Percentiles rank a stretch among this genome's conserved stretches.
Conservation (phyloP, 495 filamentous ascomycete species). For the Chaetomidium leptoderma region DNA sequence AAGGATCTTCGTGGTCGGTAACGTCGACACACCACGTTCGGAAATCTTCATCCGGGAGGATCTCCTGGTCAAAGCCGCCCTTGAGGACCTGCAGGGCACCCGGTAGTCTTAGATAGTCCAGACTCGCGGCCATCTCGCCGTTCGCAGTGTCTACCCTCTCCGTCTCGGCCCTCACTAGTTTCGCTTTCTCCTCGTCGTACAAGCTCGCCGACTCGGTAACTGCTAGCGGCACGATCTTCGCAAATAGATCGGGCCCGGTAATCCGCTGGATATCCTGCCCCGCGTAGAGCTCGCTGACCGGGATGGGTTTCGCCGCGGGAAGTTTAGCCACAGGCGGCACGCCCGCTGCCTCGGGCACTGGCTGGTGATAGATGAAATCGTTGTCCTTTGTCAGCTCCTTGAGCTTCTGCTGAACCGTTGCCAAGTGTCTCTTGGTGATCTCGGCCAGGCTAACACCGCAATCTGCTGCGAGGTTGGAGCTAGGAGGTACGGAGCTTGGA, state of each 20-base stretch:
- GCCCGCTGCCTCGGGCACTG: conserved; percentile 76
- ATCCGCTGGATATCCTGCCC: conserved; percentile 96
- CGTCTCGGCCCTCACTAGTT: conserved; percentile 86
- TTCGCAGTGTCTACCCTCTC: conserved; percentile 88
- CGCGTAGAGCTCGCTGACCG: conserved; percentile 92
- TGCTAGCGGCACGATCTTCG: conserved; percentile 92
- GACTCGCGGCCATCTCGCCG: conserved; percentile 88
- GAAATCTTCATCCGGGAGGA: conserved; percentile 85
- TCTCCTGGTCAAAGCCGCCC: conserved; percentile 86
- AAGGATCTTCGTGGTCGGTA: conserved; percentile 69
- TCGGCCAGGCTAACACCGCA: conserved; percentile 68
- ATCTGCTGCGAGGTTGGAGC: conserved; percentile 79
- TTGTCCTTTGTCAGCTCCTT: conserved; percentile 81
- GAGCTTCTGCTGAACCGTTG: conserved; percentile 75
- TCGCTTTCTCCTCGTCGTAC: conserved; percentile 98
- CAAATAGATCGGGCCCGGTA: conserved; percentile 94
- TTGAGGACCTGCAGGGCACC: conserved; percentile 86
- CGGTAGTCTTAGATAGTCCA: conserved; percentile 90
- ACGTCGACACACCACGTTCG: conserved; percentile 90
- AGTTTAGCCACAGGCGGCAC: conserved; percentile 81
- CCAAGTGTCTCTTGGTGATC: conserved; percentile 74
- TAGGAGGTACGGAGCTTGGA: conserved; percentile 71
- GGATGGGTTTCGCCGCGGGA: conserved; percentile 95
- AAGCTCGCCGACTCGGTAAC: conserved; percentile 95
- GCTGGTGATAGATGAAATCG: conserved; percentile 96